A percentile compares a stretch with the other conserved stretches of the same genome.
Evolutionary conservation across 1,139 yeast species (phyloP).

Genomic region (Pichia sp.): DNA sequence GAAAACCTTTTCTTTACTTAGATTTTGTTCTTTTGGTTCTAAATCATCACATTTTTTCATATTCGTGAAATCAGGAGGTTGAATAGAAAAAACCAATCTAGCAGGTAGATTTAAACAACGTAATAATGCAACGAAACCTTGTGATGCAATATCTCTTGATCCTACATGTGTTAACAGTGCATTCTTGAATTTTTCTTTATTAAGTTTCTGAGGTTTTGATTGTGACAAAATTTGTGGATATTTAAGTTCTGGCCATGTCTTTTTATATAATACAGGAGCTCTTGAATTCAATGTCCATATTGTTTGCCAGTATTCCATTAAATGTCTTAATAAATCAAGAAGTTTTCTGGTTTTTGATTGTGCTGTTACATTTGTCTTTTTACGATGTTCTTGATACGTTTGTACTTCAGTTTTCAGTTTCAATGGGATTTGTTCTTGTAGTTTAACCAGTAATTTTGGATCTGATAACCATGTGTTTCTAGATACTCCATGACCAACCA

Average conservation of each 20-base stretch:
- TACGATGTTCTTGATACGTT: slow-evolving; percentile 20
- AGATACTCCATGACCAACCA: slow-evolving; percentile 58
- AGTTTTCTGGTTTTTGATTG: slow-evolving; percentile 59
- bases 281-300: slow-evolving; percentile 45
- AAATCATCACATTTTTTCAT: slow-evolving; percentile 21
- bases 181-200: slow-evolving; percentile 36
- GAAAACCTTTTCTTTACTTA: neutral
- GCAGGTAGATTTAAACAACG: slow-evolving; percentile 68
- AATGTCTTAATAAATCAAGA: slow-evolving; percentile 64
- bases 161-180: slow-evolving; percentile 50
- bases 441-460: slow-evolving; percentile 31
- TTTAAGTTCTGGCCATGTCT: slow-evolving; percentile 56
- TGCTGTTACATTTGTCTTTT: slow-evolving; percentile 26
- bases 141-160: slow-evolving; percentile 74
- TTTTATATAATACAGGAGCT: slow-evolving; percentile 32
- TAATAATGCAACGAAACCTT: slow-evolving; percentile 75
- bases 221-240: slow-evolving; percentile 14
- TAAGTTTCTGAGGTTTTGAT: slow-evolving; percentile 17
- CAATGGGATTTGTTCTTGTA: slow-evolving; percentile 44
- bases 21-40: slow-evolving; percentile 8
- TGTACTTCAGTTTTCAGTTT: slow-evolving; percentile 36
- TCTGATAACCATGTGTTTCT: slow-evolving; percentile 65
- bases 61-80: slow-evolving; percentile 80
- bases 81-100: slow-evolving; percentile 73
- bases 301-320: slow-evolving; percentile 57